Conservation (phyloP, 306 rosid species). For the Quercus engelmannii region DNA sequence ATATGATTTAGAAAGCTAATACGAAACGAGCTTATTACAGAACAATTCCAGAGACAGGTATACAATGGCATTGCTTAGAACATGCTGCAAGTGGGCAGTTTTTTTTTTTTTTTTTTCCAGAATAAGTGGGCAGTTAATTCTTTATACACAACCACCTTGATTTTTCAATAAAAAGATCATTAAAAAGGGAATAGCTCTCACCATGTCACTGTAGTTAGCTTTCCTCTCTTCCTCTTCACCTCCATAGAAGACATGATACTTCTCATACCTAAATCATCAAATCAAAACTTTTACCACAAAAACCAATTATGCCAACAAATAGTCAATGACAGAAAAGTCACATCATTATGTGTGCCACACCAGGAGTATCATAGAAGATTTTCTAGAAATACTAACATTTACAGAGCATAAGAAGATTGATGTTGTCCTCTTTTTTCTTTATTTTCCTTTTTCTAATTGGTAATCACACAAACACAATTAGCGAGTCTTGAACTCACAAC, state of each 20-base stretch:
- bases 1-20: neutral
- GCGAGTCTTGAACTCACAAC: no score
- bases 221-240: slow-evolving; percentile 83
- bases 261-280: slow-evolving; percentile 78
- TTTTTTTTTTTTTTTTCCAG: no score
- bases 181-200: slow-evolving; percentile 35
- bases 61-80: neutral
- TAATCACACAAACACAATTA: no score
- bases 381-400: neutral
- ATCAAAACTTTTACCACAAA: slow-evolving; percentile 5
- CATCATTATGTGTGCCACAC: neutral
- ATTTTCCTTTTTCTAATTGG: no score
- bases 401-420: neutral
- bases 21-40: neutral
- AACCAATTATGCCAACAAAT: neutral
- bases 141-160: neutral
- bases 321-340: neutral
- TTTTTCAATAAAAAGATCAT: neutral
- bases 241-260: slow-evolving; percentile 82
- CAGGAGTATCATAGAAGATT: neutral
- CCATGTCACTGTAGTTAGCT: slow-evolving; percentile 88
- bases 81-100: neutral
- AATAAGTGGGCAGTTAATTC: neutral
- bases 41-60: neutral
- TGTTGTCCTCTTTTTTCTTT: neutral